Conservation (phyloP, 305 asterid species). For the Solanum hybrid region DNA sequence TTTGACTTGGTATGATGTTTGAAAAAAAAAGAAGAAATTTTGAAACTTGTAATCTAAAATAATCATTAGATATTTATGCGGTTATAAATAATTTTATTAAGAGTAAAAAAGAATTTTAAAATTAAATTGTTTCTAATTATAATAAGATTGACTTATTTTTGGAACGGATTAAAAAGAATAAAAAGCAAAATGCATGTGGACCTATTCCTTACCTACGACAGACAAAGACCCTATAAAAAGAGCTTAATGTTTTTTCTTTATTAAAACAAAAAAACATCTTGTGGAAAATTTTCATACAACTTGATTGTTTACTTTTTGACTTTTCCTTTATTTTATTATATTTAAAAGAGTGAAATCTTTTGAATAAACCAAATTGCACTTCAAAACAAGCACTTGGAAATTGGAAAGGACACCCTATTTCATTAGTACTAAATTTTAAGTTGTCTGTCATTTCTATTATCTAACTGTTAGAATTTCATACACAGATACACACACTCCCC, state of each 20-base stretch:
- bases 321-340: background rate
- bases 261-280: background rate
- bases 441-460: too few relatives aligned
- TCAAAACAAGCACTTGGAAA: background rate
- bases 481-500: background rate
- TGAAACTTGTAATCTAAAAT: too few relatives aligned
- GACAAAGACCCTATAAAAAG: background rate
- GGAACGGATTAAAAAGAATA: too few relatives aligned
- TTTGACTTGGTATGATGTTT: too few relatives aligned
- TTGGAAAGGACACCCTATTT: background rate
- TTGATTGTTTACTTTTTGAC: background rate
- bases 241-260: background rate
- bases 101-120: too few relatives aligned
- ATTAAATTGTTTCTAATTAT: too few relatives aligned
- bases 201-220: background rate
- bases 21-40: too few relatives aligned
- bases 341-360: background rate
- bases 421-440: too few relatives aligned
- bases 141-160: accelerated
- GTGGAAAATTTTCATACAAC: background rate
- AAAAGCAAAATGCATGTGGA: background rate
- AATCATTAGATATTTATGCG: too few relatives aligned
- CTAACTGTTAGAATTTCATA: background rate
- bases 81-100: too few relatives aligned
- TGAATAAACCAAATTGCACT: background rate